Percentiles rank a stretch among this genome's conserved stretches.
phyloP scores from a whole-genome alignment of 345 rosid species.

The Durio zibethinus region DNA sequence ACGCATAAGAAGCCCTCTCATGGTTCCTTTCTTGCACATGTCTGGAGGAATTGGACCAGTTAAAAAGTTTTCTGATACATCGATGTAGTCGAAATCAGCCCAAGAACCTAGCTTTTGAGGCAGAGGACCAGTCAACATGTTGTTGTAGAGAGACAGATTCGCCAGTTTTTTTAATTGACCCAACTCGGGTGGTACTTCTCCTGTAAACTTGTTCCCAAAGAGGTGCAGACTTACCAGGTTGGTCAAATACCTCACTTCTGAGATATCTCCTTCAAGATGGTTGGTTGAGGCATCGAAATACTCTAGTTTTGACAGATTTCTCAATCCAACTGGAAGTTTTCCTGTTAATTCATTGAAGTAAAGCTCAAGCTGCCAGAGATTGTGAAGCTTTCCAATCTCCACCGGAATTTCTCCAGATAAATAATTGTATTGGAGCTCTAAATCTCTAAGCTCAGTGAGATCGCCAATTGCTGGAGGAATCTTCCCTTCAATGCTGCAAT shows the following conservation, averaged over 20 bases:
- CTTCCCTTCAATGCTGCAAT: constrained; percentile 54
- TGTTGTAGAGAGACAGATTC: constrained; percentile 65
- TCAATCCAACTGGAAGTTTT: constrained; percentile 58
- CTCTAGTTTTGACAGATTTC: constrained; percentile 60
- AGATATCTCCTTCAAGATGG: constrained; percentile 51
- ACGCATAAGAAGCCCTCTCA: constrained; percentile 59
- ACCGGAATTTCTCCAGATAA: constrained; percentile 58
- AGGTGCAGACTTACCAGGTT: constrained; percentile 65
- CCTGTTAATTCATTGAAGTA: constrained; percentile 62
- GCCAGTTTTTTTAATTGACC: constrained; percentile 64
- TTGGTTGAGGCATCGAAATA: constrained; percentile 61
- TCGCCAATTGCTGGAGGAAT: constrained; percentile 63
- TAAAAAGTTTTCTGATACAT: constrained; percentile 71
- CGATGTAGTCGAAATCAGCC: constrained; percentile 66
- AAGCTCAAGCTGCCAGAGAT: constrained; percentile 69
- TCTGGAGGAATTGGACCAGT: constrained; percentile 77
- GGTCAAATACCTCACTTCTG: constrained; percentile 51
- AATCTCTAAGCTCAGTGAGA: constrained; percentile 46
- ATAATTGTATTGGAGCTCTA: constrained; percentile 52
- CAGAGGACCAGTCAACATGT: constrained; percentile 61
- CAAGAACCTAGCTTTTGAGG: constrained; percentile 71
- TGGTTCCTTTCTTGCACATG: constrained; percentile 80
- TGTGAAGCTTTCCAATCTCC: constrained; percentile 51
- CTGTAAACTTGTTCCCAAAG: constrained; percentile 48
- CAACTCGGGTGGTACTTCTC: constrained; percentile 69